These are phyloP conservation scores for Prunus padus DNA, from an alignment of 306 rosid species.

Conservation along the genomic window DNA sequence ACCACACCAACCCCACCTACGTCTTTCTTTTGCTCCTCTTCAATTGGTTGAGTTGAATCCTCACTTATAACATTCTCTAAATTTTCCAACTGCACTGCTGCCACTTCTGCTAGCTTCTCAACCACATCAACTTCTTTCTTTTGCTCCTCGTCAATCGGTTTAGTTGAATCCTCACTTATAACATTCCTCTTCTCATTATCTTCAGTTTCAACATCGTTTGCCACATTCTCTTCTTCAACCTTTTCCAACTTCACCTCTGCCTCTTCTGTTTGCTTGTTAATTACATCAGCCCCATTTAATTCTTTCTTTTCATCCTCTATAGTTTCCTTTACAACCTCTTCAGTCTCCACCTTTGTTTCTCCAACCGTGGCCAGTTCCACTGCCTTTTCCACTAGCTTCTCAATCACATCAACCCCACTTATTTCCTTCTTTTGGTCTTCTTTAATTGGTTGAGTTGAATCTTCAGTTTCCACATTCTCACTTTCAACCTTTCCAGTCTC, in stretches of 20 bases:
- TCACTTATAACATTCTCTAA: not conserved
- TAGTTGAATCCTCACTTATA: slow-evolving; percentile 13
- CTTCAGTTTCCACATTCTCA: not conserved
- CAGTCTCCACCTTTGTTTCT: slow-evolving; percentile 31
- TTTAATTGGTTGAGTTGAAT: slow-evolving; percentile 17
- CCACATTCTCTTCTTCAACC: slow-evolving; percentile 36
- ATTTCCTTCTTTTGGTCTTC: slow-evolving; percentile 24
- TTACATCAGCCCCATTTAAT: not conserved
- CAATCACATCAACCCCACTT: slow-evolving; percentile 9
- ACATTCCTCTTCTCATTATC: slow-evolving; percentile 18
- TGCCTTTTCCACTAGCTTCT: slow-evolving; percentile 32
- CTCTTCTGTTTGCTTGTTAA: slow-evolving; percentile 35
- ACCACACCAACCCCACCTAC: not conserved
- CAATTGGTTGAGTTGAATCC: slow-evolving; percentile 8
- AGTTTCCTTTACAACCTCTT: slow-evolving; percentile 13
- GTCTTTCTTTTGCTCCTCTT: slow-evolving; percentile 2
- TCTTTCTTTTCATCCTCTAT: slow-evolving; percentile 27
- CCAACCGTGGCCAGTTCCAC: slow-evolving; percentile 37
- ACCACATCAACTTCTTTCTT: slow-evolving; percentile 33
- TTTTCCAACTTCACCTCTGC: slow-evolving; percentile 34
- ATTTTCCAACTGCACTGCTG: not conserved
- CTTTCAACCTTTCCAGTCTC: slow-evolving; percentile 7
- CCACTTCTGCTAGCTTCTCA: slow-evolving; percentile 10
- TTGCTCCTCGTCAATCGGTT: slow-evolving; percentile 12
- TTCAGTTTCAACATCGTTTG: slow-evolving; percentile 24